Conservation (phyloP, 2,329 filamentous ascomycete species). For the Penicillium sp. region DNA sequence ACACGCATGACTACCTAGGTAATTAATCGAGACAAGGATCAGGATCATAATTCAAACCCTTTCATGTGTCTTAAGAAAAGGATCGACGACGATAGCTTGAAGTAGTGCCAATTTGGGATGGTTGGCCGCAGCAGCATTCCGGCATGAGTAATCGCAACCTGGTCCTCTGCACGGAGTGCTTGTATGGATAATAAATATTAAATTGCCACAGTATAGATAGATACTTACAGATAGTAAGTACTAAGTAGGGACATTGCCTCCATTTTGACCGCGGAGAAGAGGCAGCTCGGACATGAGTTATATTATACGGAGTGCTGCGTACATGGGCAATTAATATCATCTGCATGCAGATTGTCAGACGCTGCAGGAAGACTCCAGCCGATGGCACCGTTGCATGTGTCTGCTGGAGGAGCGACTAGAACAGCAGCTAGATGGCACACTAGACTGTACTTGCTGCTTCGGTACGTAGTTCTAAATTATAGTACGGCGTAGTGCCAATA, state of each 20-base stretch:
- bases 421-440: not conserved
- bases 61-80: not conserved
- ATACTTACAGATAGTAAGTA: no score
- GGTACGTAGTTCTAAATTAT: not conserved
- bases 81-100: not conserved
- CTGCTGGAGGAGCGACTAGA: not conserved
- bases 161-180: no score
- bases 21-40: not conserved
- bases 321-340: not conserved
- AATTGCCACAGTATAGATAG: no score
- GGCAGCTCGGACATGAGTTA: not conserved
- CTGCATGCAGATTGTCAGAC: no score
- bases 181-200: no score
- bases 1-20: not conserved
- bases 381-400: not conserved
- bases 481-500: not conserved
- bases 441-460: no score
- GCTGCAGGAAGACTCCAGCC: not conserved
- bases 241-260: not conserved
- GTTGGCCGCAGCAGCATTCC: no score
- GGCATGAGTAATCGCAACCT: no score
- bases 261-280: not conserved
- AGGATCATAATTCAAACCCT: not conserved
- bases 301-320: not conserved
- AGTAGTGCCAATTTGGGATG: not conserved